A percentile compares a stretch with the other conserved stretches of the same genome.
Conservation (phyloP, 2,329 filamentous ascomycete genomes). For the Grosmannia huntii region DNA sequence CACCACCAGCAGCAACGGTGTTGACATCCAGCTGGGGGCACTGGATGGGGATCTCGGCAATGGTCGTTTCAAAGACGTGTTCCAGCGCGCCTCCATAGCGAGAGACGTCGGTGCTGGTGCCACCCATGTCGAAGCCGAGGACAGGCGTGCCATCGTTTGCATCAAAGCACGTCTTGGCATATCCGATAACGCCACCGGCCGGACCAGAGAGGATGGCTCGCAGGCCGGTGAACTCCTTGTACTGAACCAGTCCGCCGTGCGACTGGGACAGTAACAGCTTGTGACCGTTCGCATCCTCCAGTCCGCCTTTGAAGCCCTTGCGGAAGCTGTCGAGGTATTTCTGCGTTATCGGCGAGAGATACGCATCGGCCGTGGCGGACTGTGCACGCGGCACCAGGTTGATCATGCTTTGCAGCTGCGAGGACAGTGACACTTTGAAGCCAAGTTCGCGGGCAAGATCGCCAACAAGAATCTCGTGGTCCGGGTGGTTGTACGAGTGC, state of each 20-base stretch:
- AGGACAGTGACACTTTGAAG: not conserved
- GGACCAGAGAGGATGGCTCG: constrained; percentile 57
- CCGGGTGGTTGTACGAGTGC: constrained; percentile 11
- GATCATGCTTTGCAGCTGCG: constrained; percentile 40
- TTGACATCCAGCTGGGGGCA: constrained; percentile 88
- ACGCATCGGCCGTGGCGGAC: constrained; percentile 62
- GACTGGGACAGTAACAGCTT: constrained; percentile 64
- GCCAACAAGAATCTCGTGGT: constrained; percentile 10
- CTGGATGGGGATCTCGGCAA: constrained; percentile 76
- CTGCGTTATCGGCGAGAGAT: constrained; percentile 57
- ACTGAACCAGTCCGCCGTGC: constrained; percentile 30
- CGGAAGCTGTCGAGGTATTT: constrained; percentile 57
- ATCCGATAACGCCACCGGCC: constrained; percentile 59
- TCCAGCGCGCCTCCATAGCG: constrained; percentile 58
- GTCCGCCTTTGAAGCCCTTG: constrained; percentile 47
- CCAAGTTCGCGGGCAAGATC: constrained; percentile 5
- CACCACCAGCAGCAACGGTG: constrained; percentile 81
- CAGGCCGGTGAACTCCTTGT: constrained; percentile 12
- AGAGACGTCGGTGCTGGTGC: constrained; percentile 71
- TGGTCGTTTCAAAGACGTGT: constrained; percentile 55
- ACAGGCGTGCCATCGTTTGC: constrained; percentile 51
- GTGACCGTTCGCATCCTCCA: constrained; percentile 28
- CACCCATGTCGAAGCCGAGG: constrained; percentile 75
- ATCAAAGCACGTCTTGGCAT: constrained; percentile 62
- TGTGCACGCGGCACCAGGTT: constrained; percentile 58